phyloP scores from a whole-genome alignment of 805 yeast species.

The Saturnispora gosingensis region DNA sequence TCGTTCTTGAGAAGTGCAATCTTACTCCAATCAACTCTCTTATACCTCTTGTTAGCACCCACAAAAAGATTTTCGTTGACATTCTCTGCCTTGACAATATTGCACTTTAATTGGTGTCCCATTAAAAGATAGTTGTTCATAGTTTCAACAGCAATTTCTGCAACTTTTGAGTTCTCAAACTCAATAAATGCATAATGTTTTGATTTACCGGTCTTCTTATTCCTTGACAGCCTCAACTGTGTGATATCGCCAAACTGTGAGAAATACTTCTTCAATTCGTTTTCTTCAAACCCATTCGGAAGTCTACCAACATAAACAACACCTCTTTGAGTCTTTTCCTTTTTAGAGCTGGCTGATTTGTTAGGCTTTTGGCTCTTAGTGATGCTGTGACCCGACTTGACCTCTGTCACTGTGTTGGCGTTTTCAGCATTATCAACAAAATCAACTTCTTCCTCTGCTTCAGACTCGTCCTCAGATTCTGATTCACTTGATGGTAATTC shows the following conservation, averaged over 20 bases:
- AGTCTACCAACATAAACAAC: conserved; percentile 85
- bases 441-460: conserved; percentile 12
- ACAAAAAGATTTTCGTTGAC: conserved; percentile 50
- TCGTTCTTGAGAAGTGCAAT: conserved; percentile 46
- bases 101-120: conserved; percentile 71
- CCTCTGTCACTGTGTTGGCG: conserved; percentile 3
- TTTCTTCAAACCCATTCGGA: conserved; percentile 88
- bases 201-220: conserved; percentile 81
- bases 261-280: conserved; percentile 69
- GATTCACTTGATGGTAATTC: conserved; percentile 13
- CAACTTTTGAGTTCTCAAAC: conserved; percentile 65
- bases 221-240: conserved; percentile 74
- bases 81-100: conserved; percentile 45
- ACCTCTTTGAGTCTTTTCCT: conserved; percentile 28
- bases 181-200: conserved; percentile 91
- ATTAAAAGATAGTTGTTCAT: conserved; percentile 90
- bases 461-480: conserved; percentile 9
- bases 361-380: background rate
- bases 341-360: background rate
- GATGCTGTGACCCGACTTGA: conserved; percentile 4
- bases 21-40: conserved; percentile 50
- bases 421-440: conserved; percentile 14
- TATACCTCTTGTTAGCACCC: conserved; percentile 47
- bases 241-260: conserved; percentile 82
- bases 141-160: conserved; percentile 83